These are phyloP conservation scores for Gossypium sturtianum DNA, from an alignment of 345 rosid species.

Conservation along the genomic window DNA sequence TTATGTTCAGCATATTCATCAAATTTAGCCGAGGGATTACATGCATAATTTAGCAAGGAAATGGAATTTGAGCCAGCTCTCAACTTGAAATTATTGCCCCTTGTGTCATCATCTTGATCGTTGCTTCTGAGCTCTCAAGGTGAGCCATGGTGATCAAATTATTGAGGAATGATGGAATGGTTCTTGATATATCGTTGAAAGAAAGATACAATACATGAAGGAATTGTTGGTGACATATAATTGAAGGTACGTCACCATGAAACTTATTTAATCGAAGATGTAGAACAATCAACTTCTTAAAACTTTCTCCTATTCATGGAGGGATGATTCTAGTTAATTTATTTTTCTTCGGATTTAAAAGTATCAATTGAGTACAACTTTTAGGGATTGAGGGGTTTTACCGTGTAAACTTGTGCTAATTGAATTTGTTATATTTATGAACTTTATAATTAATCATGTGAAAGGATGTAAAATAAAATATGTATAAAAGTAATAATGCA, in stretches of 20 bases:
- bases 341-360: background rate
- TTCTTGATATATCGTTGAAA: background rate
- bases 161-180: background rate
- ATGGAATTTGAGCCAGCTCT: background rate
- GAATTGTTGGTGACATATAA: background rate
- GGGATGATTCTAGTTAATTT: background rate
- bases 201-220: background rate
- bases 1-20: too few species aligned
- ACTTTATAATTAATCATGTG: too few species aligned
- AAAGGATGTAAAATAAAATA: too few species aligned
- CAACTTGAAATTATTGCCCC: background rate
- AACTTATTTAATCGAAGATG: background rate
- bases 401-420: background rate
- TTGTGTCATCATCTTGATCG: background rate
- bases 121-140: background rate
- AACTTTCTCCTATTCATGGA: background rate
- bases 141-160: background rate
- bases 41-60: background rate
- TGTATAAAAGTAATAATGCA: too few species aligned
- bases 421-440: too few species aligned
- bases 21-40: background rate
- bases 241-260: background rate
- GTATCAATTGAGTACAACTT: background rate
- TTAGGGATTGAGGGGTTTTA: background rate
- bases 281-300: background rate